Evolutionary conservation across 768 basidiomycete species (phyloP), one percentile per base, ranked within the genome.

Genomic region (Rhizopogon vinicolor): DNA sequence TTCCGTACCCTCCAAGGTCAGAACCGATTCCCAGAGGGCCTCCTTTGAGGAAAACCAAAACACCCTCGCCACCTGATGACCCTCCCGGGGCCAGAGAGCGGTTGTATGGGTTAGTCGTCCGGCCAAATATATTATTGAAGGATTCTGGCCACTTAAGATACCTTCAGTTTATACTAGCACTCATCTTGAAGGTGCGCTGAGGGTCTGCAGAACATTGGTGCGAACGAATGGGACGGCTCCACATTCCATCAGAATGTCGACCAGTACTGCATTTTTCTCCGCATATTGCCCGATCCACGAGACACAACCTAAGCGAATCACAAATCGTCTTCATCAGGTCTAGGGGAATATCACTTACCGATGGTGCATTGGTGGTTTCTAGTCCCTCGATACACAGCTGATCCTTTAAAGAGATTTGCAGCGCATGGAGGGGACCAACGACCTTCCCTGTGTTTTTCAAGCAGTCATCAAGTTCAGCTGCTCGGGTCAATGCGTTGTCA

Each of bases 1-100:
- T 2, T 19, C 14, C 46, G 7, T 64, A 87, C 88, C 89, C 87
- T 61, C 86, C 87, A 54, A 92, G 81, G 65, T 93, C 91, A 28
- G 91, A 86, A 44, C 91, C 91, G 9, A 91, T 79, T 29, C 91
- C 88, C 58, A 81, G 42, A 2, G 74, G 71, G 33, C 72, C 72
- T 31, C 81, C 80, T 53, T 65, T 75, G 58, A 69, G 50, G 10
- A 60, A 84, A 42, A 93, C 60, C 7, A 94, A 77, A 0, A 91
- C 89, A 31, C 87, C 88, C 72, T 94, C 93, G 31, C 92, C 92
- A 6, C 93, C 93, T 2, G 87, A 89, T 0, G 90, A 10, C 91
- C 92, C n/a, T n/a, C n/a, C n/a, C 5, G 75, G 72, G 7, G 87
- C 90, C 42, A 91, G 74, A n/a, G 76, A 75, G 10, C 86, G 80